phyloP scores from a whole-genome alignment of 2,329 filamentous ascomycete genomes.

The Leptosphaerulina australis region DNA sequence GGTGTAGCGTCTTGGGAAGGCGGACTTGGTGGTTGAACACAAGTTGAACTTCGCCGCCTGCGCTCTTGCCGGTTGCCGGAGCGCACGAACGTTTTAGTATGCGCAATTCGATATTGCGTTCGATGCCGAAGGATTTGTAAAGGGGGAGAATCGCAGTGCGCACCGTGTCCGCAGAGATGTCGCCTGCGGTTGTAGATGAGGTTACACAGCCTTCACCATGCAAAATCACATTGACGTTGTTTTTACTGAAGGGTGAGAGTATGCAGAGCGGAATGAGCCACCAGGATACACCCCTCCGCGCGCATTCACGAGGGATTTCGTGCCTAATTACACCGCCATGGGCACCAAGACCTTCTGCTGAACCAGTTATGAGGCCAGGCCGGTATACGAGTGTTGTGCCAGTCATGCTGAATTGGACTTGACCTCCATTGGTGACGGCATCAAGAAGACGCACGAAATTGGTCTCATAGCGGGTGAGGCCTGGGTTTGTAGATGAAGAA shows the following conservation, averaged over 20 bases:
- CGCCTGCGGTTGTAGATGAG: slow-evolving; percentile 78
- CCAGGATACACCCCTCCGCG: slow-evolving; percentile 83
- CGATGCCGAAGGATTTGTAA: slow-evolving; percentile 89
- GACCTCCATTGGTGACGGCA: slow-evolving; percentile 90
- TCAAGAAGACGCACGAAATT: slow-evolving; percentile 95
- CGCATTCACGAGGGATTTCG: slow-evolving; percentile 76
- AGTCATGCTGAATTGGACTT: slow-evolving; percentile 94
- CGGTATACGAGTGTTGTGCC: slow-evolving; percentile 92
- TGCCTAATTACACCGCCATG: slow-evolving; percentile 78
- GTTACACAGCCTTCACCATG: slow-evolving; percentile 93
- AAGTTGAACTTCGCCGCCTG: slow-evolving; percentile 90
- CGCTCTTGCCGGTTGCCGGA: slow-evolving; percentile 75
- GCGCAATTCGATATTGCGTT: slow-evolving; percentile 81
- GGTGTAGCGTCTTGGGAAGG: slow-evolving; percentile 89
- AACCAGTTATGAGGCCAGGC: slow-evolving; percentile 89
- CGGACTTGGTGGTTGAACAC: slow-evolving; percentile 92
- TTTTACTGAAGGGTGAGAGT: slow-evolving; percentile 90
- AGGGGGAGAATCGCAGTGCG: slow-evolving; percentile 90
- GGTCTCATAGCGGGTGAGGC: slow-evolving; percentile 89
- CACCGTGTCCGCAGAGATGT: slow-evolving; percentile 91
- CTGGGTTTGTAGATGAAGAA: slow-evolving; percentile 82
- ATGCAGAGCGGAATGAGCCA: slow-evolving; percentile 89
- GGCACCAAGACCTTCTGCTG: slow-evolving; percentile 75
- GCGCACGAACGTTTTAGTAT: slow-evolving; percentile 74
- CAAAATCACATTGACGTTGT: slow-evolving; percentile 87